Base-by-base conservation (phyloP, 2,329 filamentous ascomycete species). In the Thielaviopsis populi region DNA sequence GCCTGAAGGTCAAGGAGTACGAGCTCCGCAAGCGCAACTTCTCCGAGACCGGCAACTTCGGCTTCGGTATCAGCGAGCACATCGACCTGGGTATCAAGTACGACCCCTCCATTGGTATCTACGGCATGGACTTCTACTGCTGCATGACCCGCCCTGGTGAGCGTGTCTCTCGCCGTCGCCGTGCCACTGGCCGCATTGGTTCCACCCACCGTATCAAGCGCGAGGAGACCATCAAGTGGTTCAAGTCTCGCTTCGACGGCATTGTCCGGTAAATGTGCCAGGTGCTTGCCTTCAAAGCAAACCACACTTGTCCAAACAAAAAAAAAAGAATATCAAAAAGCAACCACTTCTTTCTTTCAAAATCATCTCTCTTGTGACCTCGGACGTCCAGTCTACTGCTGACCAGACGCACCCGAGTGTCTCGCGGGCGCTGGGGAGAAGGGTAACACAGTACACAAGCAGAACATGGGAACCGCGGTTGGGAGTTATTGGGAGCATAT, bases 51-150 rank as follows among this genome's bases (percentile, higher is more conserved):
- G 94, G 94, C 78, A 96, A 96, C 88, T 99, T 99, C 78, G 94
- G 94, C 73, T 99, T 99, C 85, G 94, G 94, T 83, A 99, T 99
- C 84, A 91, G 84, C 82, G 94, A 99, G 83, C 94, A 99, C 88
- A 99, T 99, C 80, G 94, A 99, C 85, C 85, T 99, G 74, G 94
- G 94, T 75, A 99, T 99, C 89, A 99, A 99, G 87, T 96, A 96
- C 83, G 91, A 96, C 82, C 91, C 91, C 70, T 88, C 84, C 69
- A 96, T 96, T 73, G 91, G 91, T 86, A 96, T 96, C 79, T 96
- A 96, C 84, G 91, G 94, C 78, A 99, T 99, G 94, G 94, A 99
- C 83, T 99, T 99, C 83, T 99, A 96, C 88, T 91, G 87, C 89
- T 97, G 92, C 90, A 99, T 99, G 94, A 96, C 91, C 83, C 91